Evolutionary conservation across 495 filamentous ascomycete species (phyloP).

Genomic region (Letharia lupina): DNA sequence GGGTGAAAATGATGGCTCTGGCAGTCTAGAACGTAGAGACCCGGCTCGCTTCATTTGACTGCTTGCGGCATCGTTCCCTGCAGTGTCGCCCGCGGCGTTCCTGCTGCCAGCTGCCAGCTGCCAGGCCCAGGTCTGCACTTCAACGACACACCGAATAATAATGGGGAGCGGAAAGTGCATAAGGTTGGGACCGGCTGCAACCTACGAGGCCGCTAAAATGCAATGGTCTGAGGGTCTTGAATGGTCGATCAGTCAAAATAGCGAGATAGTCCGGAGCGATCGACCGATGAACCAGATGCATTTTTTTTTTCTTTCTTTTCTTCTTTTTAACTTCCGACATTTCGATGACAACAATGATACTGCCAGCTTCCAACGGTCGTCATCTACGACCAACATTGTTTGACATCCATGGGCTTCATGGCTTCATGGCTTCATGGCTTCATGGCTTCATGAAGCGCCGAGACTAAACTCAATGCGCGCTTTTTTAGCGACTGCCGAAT

Average conservation of each 20-base stretch:
- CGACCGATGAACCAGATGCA: not conserved
- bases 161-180: conserved; percentile 5
- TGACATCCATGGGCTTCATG: not conserved
- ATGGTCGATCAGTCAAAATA: not conserved
- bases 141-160: not conserved
- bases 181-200: conserved; percentile 3
- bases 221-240: not conserved
- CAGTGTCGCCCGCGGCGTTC: conserved; percentile 5
- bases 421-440: not conserved
- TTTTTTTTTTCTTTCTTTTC: not conserved
- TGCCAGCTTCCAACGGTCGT: not conserved
- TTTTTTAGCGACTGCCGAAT: not conserved
- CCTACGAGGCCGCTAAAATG: not conserved
- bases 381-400: not conserved
- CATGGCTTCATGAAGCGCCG: not conserved
- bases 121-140: no score
- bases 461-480: not conserved
- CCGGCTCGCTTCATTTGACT: conserved; percentile 7
- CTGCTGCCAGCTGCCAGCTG: not conserved
- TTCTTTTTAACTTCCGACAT: no score
- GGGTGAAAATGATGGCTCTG: not conserved
- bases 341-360: not conserved
- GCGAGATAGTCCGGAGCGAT: not conserved
- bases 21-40: conserved; percentile 1
- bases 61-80: conserved; percentile 5